Conservation (phyloP, 108 stramenopile genomes). For the Nitzschia sp. region DNA sequence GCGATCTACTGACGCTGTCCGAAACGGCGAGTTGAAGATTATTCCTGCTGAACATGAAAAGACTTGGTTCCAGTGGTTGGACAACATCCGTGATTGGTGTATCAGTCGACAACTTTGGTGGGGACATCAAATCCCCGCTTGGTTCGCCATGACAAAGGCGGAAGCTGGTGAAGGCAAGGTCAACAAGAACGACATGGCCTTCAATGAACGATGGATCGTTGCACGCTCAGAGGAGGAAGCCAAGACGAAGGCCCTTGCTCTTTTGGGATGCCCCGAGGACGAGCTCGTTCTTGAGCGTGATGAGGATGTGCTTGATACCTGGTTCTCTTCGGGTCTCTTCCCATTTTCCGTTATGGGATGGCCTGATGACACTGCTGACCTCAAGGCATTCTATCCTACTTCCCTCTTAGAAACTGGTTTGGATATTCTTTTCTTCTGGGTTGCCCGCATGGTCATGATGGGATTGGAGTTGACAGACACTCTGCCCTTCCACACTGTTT, state of each 20-base stretch:
- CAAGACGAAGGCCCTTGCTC: constrained; percentile 64
- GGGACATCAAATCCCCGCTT: constrained; percentile 99
- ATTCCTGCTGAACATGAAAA: constrained; percentile 91
- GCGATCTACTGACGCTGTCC: constrained; percentile 89
- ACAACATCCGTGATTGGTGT: constrained; percentile 99
- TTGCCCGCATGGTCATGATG: constrained; percentile 99
- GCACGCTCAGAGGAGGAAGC: constrained; percentile 92
- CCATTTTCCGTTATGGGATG: constrained; percentile 99
- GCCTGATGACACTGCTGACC: constrained; percentile 92
- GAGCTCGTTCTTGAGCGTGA: constrained; percentile 89
- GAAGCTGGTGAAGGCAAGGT: constrained; percentile 39
- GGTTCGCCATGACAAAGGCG: constrained; percentile 85
- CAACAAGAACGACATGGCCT: constrained; percentile 74
- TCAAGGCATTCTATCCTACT: constrained; percentile 98
- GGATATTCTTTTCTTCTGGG: constrained; percentile 99
- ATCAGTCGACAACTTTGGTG: constrained; percentile 99
- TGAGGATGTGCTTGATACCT: constrained; percentile 98
- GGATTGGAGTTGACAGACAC: constrained; percentile 94
- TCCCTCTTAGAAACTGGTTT: constrained; percentile 97
- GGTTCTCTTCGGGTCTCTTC: constrained; percentile 98
- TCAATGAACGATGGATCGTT: constrained; percentile 96
- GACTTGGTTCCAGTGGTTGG: constrained; percentile 97
- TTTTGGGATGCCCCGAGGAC: constrained; percentile 77
- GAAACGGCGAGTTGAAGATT: constrained; percentile 93
- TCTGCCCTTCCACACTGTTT: constrained; percentile 96